Evolutionary conservation across 1,284 basidiomycete genomes (phyloP).

Genomic region (Pyrrhoderma noxium): DNA sequence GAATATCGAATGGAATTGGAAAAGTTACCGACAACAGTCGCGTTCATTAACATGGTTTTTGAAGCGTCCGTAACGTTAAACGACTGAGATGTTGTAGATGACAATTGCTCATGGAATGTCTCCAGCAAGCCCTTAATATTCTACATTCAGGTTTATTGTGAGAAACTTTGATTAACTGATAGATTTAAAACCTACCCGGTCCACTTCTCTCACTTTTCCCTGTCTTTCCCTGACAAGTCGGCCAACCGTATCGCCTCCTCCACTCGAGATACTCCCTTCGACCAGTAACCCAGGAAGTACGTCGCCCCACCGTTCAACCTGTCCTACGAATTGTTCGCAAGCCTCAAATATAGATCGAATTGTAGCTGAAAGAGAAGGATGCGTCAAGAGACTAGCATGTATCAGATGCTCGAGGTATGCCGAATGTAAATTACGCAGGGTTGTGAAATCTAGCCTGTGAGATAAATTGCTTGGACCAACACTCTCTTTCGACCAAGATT

Average conservation of each 20-base stretch:
- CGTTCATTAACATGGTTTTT: slow-evolving; percentile 57
- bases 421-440: slow-evolving; percentile 71
- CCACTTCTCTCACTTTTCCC: slow-evolving; percentile 61
- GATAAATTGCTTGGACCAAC: slow-evolving; percentile 14
- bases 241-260: slow-evolving; percentile 51
- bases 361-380: slow-evolving; percentile 53
- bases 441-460: slow-evolving; percentile 68
- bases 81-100: slow-evolving; percentile 61
- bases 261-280: slow-evolving; percentile 60
- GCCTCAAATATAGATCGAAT: slow-evolving; percentile 70
- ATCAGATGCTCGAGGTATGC: slow-evolving; percentile 76
- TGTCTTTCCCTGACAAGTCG: slow-evolving; percentile 65
- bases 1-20: slow-evolving; percentile 45
- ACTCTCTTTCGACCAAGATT: slow-evolving; percentile 15
- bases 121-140: slow-evolving; percentile 55
- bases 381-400: slow-evolving; percentile 73
- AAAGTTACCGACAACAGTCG: slow-evolving; percentile 38
- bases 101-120: slow-evolving; percentile 73
- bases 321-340: slow-evolving; percentile 77
- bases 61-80: slow-evolving; percentile 56
- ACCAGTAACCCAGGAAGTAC: slow-evolving; percentile 76
- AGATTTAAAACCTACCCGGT: slow-evolving; percentile 45
- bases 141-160: slow-evolving; percentile 29
- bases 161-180: slow-evolving; percentile 9
- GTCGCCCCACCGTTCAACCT: slow-evolving; percentile 87